These are phyloP conservation scores for Eugenia klotzschiana DNA, from an alignment of 441 rosid species.

Conservation along the genomic window DNA sequence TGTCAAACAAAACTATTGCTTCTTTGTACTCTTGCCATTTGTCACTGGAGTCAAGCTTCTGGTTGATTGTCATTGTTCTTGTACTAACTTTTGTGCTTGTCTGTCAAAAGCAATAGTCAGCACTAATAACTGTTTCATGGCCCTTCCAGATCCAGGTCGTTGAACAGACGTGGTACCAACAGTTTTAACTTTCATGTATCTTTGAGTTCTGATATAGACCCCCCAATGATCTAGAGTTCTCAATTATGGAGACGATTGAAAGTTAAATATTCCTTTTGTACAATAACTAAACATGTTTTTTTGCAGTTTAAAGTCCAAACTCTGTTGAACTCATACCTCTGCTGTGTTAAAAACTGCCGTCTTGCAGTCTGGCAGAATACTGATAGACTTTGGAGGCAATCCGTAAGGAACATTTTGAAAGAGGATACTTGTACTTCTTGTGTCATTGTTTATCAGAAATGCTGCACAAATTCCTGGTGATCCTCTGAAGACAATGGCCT, in stretches of 20 bases:
- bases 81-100: conserved; percentile 28
- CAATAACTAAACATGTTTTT: not conserved
- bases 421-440: conserved; percentile 15
- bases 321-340: conserved; percentile 24
- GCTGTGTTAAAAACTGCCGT: conserved; percentile 50
- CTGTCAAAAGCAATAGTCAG: conserved; percentile 18
- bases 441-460: conserved; percentile 49
- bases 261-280: not conserved
- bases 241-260: not conserved
- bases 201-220: not conserved
- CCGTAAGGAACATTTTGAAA: conserved; percentile 35
- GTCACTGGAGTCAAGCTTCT: conserved; percentile 18
- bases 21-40: conserved; percentile 55
- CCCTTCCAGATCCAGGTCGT: not conserved
- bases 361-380: conserved; percentile 62
- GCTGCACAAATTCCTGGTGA: conserved; percentile 47
- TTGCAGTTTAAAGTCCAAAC: not conserved
- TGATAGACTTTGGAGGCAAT: conserved; percentile 48
- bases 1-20: conserved; percentile 24
- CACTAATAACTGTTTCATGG: not conserved
- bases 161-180: not conserved
- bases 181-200: not conserved
- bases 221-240: not conserved
- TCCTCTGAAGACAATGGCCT: conserved; percentile 58
- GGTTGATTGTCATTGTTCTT: conserved; percentile 24